Percentiles rank a stretch among this genome's conserved stretches.
Conservation (phyloP, 2,329 filamentous ascomycete species). For the Trichoderma aggressivum region DNA sequence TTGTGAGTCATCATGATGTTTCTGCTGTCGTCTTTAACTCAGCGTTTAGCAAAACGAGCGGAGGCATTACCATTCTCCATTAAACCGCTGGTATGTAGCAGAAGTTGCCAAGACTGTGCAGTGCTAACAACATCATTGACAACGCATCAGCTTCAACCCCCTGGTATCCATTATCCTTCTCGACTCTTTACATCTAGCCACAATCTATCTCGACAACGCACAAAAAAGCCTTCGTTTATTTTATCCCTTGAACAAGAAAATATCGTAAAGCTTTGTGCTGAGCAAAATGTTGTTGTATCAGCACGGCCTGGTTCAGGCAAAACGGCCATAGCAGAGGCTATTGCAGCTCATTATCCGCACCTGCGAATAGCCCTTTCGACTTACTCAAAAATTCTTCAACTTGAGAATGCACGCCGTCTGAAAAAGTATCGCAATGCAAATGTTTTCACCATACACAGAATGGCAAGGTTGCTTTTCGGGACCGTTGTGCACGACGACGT, state of each 20-base stretch:
- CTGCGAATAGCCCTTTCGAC: slow-evolving; percentile 26
- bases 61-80: background rate
- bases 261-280: slow-evolving; percentile 25
- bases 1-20: background rate
- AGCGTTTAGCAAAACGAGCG: background rate
- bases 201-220: background rate
- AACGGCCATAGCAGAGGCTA: slow-evolving; percentile 31
- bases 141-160: background rate
- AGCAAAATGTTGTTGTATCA: slow-evolving; percentile 32
- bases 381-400: slow-evolving; percentile 26
- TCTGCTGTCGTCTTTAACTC: background rate
- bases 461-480: background rate
- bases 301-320: slow-evolving; percentile 34
- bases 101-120: background rate
- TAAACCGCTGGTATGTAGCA: background rate
- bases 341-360: slow-evolving; percentile 26
- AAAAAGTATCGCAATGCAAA: background rate
- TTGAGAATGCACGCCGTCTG: background rate
- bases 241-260: slow-evolving; percentile 28
- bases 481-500: background rate
- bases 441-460: background rate
- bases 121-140: background rate
- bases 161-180: background rate
- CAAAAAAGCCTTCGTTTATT: slow-evolving; percentile 3
- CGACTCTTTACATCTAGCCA: background rate